Percentiles rank a stretch among this genome's conserved stretches.
These are phyloP conservation scores for Solanum corneliomulleri DNA, from an alignment of 257 asterid genomes.

Conservation along the genomic window DNA sequence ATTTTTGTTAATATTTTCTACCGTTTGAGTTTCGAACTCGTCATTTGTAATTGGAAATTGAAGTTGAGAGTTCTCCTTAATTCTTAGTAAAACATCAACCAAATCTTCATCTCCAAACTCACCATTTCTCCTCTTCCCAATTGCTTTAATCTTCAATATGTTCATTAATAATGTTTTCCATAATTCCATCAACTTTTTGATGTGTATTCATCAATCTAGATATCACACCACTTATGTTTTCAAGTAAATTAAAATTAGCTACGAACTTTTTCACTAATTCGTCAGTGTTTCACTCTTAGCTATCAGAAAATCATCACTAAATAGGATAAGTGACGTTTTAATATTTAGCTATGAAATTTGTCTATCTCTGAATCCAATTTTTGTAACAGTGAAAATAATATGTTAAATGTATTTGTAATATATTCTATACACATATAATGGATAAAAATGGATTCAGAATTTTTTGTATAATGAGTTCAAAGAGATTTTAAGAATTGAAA, in stretches of 20 bases:
- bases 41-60: background rate
- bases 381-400: no score
- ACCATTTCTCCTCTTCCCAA: background rate
- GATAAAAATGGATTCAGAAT: background rate
- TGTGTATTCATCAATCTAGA: background rate
- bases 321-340: no score
- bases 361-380: no score
- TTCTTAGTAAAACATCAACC: background rate
- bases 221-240: background rate
- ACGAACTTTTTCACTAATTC: no score
- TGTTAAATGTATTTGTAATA: no score
- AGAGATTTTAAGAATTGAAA: background rate
- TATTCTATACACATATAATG: background rate
- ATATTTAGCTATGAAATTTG: no score
- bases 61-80: background rate
- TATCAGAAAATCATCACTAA: no score
- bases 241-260: background rate
- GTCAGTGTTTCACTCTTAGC: no score
- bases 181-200: background rate
- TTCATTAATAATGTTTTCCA: background rate
- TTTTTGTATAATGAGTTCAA: background rate
- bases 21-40: no score
- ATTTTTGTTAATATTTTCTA: no score
- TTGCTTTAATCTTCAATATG: background rate
- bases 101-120: background rate